Percentiles rank a stretch among this genome's conserved stretches.
phyloP scores from a whole-genome alignment of 1,139 yeast genomes.

The Zhuliangozyma blackwelliae region DNA sequence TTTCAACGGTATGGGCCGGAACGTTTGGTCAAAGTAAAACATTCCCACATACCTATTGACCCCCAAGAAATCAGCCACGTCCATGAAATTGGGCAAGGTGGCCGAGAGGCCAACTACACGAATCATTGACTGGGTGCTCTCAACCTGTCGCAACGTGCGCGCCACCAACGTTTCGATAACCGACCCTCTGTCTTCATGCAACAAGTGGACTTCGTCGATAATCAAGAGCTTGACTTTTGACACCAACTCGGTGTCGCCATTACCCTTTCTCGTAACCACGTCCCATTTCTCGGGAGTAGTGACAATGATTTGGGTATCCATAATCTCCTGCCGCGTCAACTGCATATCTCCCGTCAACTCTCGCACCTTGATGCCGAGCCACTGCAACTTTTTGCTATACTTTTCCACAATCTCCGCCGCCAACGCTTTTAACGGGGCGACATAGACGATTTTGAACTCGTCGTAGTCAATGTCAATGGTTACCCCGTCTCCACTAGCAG shows the following conservation, averaged over 20 bases:
- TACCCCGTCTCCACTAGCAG: conserved; percentile 32
- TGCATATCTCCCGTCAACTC: conserved; percentile 99
- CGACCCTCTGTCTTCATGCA: conserved; percentile 97
- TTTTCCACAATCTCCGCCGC: conserved; percentile 98
- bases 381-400: conserved; percentile 67
- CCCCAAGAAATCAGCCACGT: conserved; percentile 92
- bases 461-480: conserved; percentile 67
- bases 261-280: conserved; percentile 88
- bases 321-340: conserved; percentile 75
- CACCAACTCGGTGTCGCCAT: conserved; percentile 82
- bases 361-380: conserved; percentile 82
- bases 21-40: conserved; percentile 90
- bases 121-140: conserved; percentile 89
- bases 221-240: conserved; percentile 80
- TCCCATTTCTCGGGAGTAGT: conserved; percentile 99
- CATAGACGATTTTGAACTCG: conserved; percentile 87
- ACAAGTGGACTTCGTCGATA: conserved; percentile 93
- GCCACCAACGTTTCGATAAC: conserved; percentile 96
- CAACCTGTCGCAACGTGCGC: conserved; percentile 90
- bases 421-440: conserved; percentile 92
- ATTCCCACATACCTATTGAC: conserved; percentile 87
- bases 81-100: conserved; percentile 87
- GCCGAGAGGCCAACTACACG: conserved; percentile 97
- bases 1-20: conserved; percentile 89
- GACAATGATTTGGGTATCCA: conserved; percentile 84